Evolutionary conservation across 2,329 filamentous ascomycete genomes (phyloP).

Genomic region (Madurella fahalii): DNA sequence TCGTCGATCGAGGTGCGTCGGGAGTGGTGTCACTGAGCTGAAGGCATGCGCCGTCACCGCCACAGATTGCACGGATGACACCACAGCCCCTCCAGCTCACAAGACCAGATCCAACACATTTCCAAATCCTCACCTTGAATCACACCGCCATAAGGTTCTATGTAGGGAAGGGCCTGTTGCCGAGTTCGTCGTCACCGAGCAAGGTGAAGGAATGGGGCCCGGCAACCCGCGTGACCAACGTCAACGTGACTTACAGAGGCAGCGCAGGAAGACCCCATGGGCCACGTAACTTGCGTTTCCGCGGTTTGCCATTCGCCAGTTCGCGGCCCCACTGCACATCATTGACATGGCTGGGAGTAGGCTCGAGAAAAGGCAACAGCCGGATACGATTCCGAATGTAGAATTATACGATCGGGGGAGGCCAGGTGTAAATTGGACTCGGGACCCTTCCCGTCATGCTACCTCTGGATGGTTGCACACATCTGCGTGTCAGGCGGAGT

Average conservation of each 20-base stretch:
- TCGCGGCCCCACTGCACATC: not conserved
- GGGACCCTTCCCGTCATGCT: not conserved
- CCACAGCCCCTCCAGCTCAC: not conserved
- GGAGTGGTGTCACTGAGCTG: not conserved
- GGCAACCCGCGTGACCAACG: slow-evolving; percentile 10
- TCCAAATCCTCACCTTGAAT: not conserved
- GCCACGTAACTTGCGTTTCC: not conserved
- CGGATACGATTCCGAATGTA: too few species aligned
- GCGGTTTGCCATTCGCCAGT: not conserved
- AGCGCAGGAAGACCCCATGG: not conserved
- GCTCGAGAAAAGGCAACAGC: too few species aligned
- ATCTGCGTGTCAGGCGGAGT: slow-evolving; percentile 1
- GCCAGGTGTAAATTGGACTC: not conserved
- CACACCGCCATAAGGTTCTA: not conserved
- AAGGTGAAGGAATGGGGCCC: slow-evolving; percentile 5
- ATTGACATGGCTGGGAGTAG: too few species aligned
- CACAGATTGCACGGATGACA: not conserved
- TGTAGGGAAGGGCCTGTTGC: not conserved
- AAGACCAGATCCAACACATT: not conserved
- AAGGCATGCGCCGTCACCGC: not conserved
- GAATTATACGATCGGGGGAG: too few species aligned
- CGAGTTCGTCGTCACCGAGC: slow-evolving; percentile 1
- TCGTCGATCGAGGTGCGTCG: not conserved
- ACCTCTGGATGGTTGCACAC: not conserved
- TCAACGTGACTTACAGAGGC: slow-evolving; percentile 7